Evolutionary conservation across 306 rosid species (phyloP).

Genomic region (Coriaria nepalensis): DNA sequence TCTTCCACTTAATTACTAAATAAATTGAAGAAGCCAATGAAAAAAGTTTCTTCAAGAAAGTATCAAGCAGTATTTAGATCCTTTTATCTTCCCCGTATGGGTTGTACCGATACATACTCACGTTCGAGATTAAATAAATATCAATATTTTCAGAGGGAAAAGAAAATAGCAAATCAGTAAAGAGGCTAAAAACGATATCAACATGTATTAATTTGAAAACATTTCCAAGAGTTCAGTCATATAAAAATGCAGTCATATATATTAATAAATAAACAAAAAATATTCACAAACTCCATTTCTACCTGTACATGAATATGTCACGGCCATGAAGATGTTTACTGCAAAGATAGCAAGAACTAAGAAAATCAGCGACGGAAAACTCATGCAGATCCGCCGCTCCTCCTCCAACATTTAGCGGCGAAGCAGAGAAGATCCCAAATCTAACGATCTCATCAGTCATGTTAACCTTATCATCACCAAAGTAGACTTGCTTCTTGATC

Average conservation of each 20-base stretch:
- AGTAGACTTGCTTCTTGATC: constrained; percentile 27
- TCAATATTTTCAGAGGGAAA: too few species aligned
- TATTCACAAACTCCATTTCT: not conserved
- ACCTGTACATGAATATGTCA: constrained; percentile 84
- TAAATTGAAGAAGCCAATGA: not conserved
- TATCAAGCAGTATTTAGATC: not conserved
- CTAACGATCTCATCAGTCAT: constrained; percentile 15
- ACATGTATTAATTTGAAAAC: too few species aligned
- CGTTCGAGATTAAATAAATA: too few species aligned
- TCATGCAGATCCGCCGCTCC: constrained; percentile 5
- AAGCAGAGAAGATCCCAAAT: constrained; percentile 41
- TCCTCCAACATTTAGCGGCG: constrained; percentile 30
- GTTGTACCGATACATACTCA: too few species aligned
- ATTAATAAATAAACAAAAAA: too few species aligned
- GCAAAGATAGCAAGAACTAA: constrained; percentile 49
- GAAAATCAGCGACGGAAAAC: constrained; percentile 32
- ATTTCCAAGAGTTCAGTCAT: too few species aligned
- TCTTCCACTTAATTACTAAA: not conserved
- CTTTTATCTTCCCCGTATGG: too few species aligned
- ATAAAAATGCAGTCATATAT: too few species aligned
- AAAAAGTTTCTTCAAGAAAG: not conserved
- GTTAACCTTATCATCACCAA: constrained; percentile 27
- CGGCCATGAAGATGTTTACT: constrained; percentile 49
- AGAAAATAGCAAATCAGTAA: too few species aligned
- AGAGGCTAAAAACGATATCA: too few species aligned